phyloP scores from a whole-genome alignment of 106 monocot genomes.

The Dioscorea zingiberensis region DNA sequence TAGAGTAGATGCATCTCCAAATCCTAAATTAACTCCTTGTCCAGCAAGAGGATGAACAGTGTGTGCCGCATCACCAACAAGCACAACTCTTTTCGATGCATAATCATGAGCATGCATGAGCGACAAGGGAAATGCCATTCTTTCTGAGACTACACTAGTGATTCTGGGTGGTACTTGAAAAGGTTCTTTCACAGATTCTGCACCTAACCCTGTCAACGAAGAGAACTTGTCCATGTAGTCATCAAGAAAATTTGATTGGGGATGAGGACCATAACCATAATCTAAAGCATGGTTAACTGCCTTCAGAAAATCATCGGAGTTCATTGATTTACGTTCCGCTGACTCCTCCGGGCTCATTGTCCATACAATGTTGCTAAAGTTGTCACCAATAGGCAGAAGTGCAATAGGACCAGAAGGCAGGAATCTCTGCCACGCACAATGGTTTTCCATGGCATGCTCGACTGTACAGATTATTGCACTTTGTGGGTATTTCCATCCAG shows the following conservation, averaged over 20 bases:
- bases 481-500: constrained; percentile 82
- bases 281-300: constrained; percentile 84
- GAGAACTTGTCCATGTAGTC: constrained; percentile 34
- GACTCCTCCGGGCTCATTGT: constrained; percentile 78
- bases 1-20: constrained; percentile 78
- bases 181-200: constrained; percentile 41
- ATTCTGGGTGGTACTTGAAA: constrained; percentile 82
- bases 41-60: constrained; percentile 96
- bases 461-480: constrained; percentile 94
- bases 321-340: constrained; percentile 46
- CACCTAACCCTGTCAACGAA: constrained; percentile 18
- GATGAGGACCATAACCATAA: constrained; percentile 78
- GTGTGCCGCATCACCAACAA: constrained; percentile 97
- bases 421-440: constrained; percentile 98
- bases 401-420: constrained; percentile 95
- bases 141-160: constrained; percentile 57
- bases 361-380: constrained; percentile 97
- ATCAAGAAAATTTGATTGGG: constrained; percentile 44
- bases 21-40: constrained; percentile 97
- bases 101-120: constrained; percentile 79
- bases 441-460: constrained; percentile 60
- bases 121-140: constrained; percentile 84
- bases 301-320: constrained; percentile 55
- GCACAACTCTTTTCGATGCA: constrained; percentile 54
- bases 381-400: constrained; percentile 78